Conservation (phyloP, 805 yeast species). For the Ogataea salicorniae region DNA sequence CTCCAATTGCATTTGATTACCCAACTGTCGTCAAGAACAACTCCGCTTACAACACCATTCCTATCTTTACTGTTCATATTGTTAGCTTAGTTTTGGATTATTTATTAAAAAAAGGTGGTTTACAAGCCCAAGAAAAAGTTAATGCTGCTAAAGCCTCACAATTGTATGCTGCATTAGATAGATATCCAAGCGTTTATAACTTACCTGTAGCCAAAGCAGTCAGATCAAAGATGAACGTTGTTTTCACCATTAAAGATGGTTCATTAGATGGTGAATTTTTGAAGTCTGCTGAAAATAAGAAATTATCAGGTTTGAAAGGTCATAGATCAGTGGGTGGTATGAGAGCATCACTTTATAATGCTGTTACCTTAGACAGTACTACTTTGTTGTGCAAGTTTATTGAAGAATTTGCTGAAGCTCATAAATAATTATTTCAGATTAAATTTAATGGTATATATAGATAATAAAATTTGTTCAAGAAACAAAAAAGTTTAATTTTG, state of each 20-base stretch:
- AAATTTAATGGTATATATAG: neutral
- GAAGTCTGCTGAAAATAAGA: slow-evolving; percentile 52
- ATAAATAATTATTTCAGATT: slow-evolving; percentile 8
- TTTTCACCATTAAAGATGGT: slow-evolving; percentile 66
- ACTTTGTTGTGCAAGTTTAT: slow-evolving; percentile 52
- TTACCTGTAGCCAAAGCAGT: slow-evolving; percentile 58
- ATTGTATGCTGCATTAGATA: slow-evolving; percentile 62
- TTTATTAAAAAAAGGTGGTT: slow-evolving; percentile 67
- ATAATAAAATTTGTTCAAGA: neutral
- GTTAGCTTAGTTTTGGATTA: slow-evolving; percentile 70
- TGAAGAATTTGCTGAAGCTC: slow-evolving; percentile 50
- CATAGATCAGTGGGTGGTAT: slow-evolving; percentile 97
- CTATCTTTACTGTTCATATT: slow-evolving; percentile 86
- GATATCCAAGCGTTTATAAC: slow-evolving; percentile 57
- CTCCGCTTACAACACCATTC: slow-evolving; percentile 93
- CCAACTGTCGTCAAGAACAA: slow-evolving; percentile 83
- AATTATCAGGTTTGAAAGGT: slow-evolving; percentile 81
- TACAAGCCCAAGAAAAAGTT: slow-evolving; percentile 50
- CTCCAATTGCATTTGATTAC: slow-evolving; percentile 86
- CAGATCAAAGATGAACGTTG: slow-evolving; percentile 91
- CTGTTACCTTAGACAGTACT: slow-evolving; percentile 62
- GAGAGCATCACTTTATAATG: slow-evolving; percentile 89
- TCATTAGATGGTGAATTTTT: slow-evolving; percentile 63
- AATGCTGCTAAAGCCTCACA: slow-evolving; percentile 58
- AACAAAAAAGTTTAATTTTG: neutral